Conservation (phyloP, 1,139 yeast genomes). For the Yamadazyma dushanensis region DNA sequence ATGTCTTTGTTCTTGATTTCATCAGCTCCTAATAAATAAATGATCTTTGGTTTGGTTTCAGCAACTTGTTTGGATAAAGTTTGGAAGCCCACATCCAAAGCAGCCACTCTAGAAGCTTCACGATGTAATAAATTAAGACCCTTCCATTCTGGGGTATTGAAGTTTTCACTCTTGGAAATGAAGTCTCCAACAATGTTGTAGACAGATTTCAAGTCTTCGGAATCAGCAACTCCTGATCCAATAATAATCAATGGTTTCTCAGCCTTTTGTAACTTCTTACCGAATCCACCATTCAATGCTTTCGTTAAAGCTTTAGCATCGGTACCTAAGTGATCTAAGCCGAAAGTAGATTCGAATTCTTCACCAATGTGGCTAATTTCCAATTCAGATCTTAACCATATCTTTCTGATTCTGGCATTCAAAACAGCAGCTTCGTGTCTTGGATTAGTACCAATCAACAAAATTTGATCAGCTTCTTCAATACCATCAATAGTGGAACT, state of each 20-base stretch:
- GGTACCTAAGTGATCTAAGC: conserved; percentile 62
- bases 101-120: conserved; percentile 85
- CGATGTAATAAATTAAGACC: conserved; percentile 82
- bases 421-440: conserved; percentile 90
- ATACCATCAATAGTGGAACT: conserved; percentile 79
- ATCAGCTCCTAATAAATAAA: conserved; percentile 84
- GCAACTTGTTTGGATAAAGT: conserved; percentile 51
- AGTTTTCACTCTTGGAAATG: conserved; percentile 56
- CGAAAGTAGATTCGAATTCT: conserved; percentile 75
- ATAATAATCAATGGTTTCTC: conserved; percentile 76
- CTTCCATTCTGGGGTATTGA: conserved; percentile 76
- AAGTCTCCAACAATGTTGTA: conserved; percentile 65
- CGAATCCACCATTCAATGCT: conserved; percentile 70
- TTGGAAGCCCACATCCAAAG: conserved; percentile 80
- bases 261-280: conserved; percentile 67
- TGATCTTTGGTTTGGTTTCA: conserved; percentile 64
- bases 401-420: conserved; percentile 81
- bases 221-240: conserved; percentile 79
- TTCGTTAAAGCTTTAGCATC: conserved; percentile 55
- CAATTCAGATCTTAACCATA: conserved; percentile 71
- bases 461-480: conserved; percentile 79
- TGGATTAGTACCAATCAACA: conserved; percentile 83
- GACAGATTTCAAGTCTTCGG: conserved; percentile 63
- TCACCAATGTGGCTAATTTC: conserved; percentile 75
- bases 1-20: conserved; percentile 69